Evolutionary conservation across 148 eudicot species (phyloP).

Genomic region (Silene conica): DNA sequence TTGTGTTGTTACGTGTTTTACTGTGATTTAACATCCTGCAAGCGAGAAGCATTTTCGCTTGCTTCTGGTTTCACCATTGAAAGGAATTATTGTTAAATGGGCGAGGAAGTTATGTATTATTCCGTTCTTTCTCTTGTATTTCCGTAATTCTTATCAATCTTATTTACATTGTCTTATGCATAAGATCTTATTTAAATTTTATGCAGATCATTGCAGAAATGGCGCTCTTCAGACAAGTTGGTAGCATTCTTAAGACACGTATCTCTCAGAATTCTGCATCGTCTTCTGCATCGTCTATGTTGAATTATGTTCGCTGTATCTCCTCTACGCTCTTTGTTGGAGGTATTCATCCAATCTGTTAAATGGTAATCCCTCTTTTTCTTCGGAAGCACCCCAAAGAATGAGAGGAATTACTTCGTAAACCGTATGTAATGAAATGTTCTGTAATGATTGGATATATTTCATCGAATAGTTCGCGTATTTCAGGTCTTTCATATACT

Average conservation of each 20-base stretch:
- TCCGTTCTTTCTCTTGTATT: not conserved
- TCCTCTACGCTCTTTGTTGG: constrained; percentile 66
- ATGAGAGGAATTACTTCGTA: too few species aligned
- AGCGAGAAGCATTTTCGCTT: too few species aligned
- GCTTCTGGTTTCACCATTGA: too few species aligned
- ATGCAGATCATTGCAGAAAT: constrained; percentile 32
- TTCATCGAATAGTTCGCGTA: not conserved
- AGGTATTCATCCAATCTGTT: constrained; percentile 36
- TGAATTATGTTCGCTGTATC: constrained; percentile 57
- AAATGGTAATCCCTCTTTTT: not conserved
- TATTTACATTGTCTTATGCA: not conserved
- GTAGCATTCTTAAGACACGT: constrained; percentile 49
- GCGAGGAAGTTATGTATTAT: too few species aligned
- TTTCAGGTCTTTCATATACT: constrained; percentile 64
- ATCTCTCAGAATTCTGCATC: constrained; percentile 37
- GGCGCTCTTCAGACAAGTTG: constrained; percentile 63
- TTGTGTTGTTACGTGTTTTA: too few species aligned
- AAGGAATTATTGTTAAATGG: too few species aligned
- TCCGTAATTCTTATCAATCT: not conserved
- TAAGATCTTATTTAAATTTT: not conserved
- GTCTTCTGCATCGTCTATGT: constrained; percentile 45
- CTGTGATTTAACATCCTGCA: too few species aligned
- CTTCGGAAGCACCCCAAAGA: too few species aligned
- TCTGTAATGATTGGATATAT: not conserved
- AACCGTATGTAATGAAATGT: not conserved